Conservation (phyloP, 2,329 filamentous ascomycete species). For the Pseudogymnoascus destructans region DNA sequence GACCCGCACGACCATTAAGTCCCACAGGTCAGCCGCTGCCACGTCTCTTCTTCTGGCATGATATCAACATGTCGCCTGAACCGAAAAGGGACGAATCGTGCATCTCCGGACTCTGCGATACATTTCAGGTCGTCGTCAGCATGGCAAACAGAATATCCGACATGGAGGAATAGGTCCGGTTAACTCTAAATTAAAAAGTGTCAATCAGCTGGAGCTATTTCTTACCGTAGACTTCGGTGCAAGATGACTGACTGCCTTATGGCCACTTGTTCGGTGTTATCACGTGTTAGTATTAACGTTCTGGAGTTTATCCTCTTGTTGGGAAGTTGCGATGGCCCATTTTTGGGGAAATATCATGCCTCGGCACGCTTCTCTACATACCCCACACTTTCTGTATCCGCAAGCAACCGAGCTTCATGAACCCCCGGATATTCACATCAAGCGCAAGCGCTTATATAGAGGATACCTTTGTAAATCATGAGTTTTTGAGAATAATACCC, state of each 20-base stretch:
- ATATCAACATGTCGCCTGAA: background rate
- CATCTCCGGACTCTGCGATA: background rate
- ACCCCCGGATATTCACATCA: constrained; percentile 3
- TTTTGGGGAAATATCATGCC: constrained; percentile 23
- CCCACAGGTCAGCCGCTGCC: background rate
- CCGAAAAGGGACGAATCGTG: background rate
- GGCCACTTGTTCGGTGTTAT: background rate
- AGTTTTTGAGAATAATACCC: constrained; percentile 1
- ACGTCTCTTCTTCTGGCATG: background rate
- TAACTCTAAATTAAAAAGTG: background rate
- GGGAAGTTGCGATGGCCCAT: background rate
- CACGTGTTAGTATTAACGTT: background rate
- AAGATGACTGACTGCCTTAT: background rate
- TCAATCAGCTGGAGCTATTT: background rate
- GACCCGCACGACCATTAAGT: background rate
- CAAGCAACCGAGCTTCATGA: constrained; percentile 9
- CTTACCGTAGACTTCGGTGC: background rate
- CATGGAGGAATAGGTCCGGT: background rate
- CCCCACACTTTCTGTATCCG: constrained; percentile 10
- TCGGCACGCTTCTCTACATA: constrained; percentile 7
- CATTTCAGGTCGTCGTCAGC: background rate
- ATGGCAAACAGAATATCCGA: background rate
- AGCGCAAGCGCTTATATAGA: constrained; percentile 1
- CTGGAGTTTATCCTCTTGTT: background rate
- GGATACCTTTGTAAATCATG: background rate